Percentiles rank a stretch among this genome's conserved stretches.
These are phyloP conservation scores for Narthecium ossifragum DNA, from an alignment of 106 monocot genomes.

Conservation along the genomic window DNA sequence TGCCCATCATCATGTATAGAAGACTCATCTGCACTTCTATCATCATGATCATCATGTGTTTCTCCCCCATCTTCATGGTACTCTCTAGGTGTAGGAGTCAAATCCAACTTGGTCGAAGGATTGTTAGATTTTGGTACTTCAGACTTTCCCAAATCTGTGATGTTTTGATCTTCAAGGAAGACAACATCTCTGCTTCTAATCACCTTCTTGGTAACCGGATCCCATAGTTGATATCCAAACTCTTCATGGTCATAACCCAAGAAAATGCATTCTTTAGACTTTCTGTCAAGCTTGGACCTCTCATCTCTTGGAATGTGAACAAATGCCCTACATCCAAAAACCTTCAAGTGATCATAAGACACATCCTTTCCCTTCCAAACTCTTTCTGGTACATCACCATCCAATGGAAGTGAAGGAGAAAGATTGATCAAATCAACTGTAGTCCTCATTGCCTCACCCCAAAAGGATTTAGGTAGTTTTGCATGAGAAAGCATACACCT, in stretches of 20 bases:
- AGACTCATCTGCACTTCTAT: not conserved
- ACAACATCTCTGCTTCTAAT: slow-evolving; percentile 3
- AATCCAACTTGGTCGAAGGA: too few relatives aligned
- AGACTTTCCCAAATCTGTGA: not conserved
- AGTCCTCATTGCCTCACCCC: slow-evolving; percentile 14
- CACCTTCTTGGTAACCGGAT: slow-evolving; percentile 2
- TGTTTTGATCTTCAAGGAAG: slow-evolving; percentile 3
- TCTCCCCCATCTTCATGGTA: too few relatives aligned
- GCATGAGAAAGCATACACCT: not conserved
- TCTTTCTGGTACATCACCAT: slow-evolving; percentile 1
- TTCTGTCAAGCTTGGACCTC: slow-evolving; percentile 8
- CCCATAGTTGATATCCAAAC: slow-evolving; percentile 1
- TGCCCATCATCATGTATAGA: not conserved
- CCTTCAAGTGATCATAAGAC: not conserved
- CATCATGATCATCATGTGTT: too few relatives aligned
- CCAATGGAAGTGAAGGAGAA: not conserved
- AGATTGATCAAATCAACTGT: slow-evolving; percentile 7
- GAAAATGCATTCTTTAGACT: slow-evolving; percentile 2
- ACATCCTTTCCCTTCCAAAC: slow-evolving; percentile 8
- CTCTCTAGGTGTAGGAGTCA: too few relatives aligned
- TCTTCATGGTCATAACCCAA: slow-evolving; percentile 5
- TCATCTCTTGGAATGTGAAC: slow-evolving; percentile 8
- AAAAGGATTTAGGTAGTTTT: slow-evolving; percentile 3
- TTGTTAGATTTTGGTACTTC: too few relatives aligned
- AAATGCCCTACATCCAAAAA: slow-evolving; percentile 5